Conservation (phyloP, 2,329 filamentous ascomycete species). For the Scedosporium apiospermum region DNA sequence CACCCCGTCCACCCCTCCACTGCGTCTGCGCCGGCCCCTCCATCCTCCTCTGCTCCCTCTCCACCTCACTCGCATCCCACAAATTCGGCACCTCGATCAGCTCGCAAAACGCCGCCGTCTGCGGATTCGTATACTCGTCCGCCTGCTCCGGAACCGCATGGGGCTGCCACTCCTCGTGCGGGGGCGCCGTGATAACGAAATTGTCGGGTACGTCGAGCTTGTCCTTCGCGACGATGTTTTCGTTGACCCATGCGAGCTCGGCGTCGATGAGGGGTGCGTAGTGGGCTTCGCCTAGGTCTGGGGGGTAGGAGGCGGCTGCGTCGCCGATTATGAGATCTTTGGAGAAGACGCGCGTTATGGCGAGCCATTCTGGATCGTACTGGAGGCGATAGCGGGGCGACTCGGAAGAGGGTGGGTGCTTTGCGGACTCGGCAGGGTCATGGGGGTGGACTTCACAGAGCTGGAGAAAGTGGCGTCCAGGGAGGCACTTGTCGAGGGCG, state of each 20-base stretch:
- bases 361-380: slow-evolving; percentile 93
- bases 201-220: slow-evolving; percentile 66
- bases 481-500: slow-evolving; percentile 83
- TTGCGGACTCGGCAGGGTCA: slow-evolving; percentile 19
- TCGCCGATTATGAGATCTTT: slow-evolving; percentile 55
- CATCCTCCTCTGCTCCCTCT: slow-evolving; percentile 50
- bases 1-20: slow-evolving; percentile 21
- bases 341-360: slow-evolving; percentile 79
- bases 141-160: slow-evolving; percentile 55
- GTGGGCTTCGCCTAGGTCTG: slow-evolving; percentile 56
- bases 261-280: slow-evolving; percentile 61
- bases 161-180: slow-evolving; percentile 49
- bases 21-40: slow-evolving; percentile 42
- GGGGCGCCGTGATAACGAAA: slow-evolving; percentile 67
- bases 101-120: slow-evolving; percentile 74
- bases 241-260: slow-evolving; percentile 71
- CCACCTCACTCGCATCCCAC: slow-evolving; percentile 63
- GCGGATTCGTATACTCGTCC: slow-evolving; percentile 75
- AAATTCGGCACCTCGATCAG: slow-evolving; percentile 68
- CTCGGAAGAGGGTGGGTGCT: slow-evolving; percentile 11
- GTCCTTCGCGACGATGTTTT: slow-evolving; percentile 55
- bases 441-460: slow-evolving; percentile 54
- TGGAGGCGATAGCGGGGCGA: slow-evolving; percentile 47
- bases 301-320: slow-evolving; percentile 38
- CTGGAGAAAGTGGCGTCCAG: slow-evolving; percentile 72